phyloP scores from a whole-genome alignment of 345 rosid genomes.

The Passiflora organensis region DNA sequence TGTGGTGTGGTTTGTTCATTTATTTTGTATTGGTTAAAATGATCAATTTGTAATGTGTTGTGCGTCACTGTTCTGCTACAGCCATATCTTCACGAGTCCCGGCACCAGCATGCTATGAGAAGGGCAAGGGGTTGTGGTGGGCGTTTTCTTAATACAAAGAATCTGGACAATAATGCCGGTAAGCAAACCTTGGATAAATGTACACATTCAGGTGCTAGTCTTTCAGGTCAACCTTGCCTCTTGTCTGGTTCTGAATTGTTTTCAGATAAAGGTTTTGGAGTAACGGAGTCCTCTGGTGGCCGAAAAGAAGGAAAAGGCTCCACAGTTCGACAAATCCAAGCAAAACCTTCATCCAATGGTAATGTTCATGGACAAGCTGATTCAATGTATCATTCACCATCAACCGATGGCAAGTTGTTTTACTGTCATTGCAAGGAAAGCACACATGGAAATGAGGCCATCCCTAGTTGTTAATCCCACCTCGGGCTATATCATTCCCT shows the following conservation, averaged over 20 bases:
- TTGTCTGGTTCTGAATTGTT: conserved; percentile 17
- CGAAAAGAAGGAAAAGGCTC: conserved; percentile 23
- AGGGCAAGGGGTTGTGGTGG: conserved; percentile 73
- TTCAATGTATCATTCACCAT: conserved; percentile 12
- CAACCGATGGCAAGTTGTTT: conserved; percentile 16
- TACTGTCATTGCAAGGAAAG: conserved; percentile 27
- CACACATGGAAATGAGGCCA: conserved; percentile 28
- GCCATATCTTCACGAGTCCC: conserved; percentile 63
- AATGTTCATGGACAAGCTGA: conserved; percentile 18
- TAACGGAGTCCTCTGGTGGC: conserved; percentile 16
- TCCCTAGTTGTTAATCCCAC: conserved; percentile 20
- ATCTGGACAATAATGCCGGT: conserved; percentile 22
- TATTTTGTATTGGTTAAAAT: background rate
- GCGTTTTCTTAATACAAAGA: conserved; percentile 56
- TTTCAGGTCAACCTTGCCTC: too few relatives aligned
- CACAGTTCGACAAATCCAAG: conserved; percentile 12
- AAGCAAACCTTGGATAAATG: conserved; percentile 23
- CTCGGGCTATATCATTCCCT: conserved; percentile 7
- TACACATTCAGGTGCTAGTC: conserved; percentile 16
- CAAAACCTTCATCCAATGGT: conserved; percentile 14
- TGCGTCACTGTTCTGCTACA: too few relatives aligned
- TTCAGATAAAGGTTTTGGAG: conserved; percentile 13
- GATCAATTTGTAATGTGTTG: background rate
- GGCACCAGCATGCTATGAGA: conserved; percentile 72
- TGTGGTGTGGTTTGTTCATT: background rate